These are phyloP conservation scores for Sporothrix mexicana DNA, from an alignment of 2,329 filamentous ascomycete species.

Conservation along the genomic window DNA sequence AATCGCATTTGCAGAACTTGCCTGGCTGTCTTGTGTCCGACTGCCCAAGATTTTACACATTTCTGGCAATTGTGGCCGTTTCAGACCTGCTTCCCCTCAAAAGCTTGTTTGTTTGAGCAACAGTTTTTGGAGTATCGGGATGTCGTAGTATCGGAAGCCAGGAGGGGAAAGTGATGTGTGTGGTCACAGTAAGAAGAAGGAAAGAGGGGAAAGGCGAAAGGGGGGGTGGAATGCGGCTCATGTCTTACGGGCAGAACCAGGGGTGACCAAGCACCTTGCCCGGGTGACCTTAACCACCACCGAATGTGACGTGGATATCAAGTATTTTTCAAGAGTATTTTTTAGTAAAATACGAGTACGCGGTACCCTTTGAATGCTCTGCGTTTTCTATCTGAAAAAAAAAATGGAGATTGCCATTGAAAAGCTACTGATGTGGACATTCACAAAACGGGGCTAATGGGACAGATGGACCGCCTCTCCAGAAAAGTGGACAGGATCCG, in stretches of 20 bases:
- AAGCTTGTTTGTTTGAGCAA: neutral
- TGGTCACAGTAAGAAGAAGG: neutral
- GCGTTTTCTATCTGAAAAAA: neutral
- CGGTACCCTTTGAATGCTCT: no score
- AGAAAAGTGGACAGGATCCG: neutral
- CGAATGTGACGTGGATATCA: neutral
- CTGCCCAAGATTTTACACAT: neutral
- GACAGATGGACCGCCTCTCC: neutral
- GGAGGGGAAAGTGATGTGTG: neutral
- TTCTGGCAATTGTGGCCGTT: neutral
- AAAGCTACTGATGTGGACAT: neutral
- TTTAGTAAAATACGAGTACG: neutral
- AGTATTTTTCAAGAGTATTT: neutral
- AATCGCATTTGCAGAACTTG: neutral
- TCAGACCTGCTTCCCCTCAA: neutral
- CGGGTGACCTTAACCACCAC: slow-evolving; percentile 24
- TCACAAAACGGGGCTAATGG: neutral
- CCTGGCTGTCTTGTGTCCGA: neutral
- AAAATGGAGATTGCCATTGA: neutral
- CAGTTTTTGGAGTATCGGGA: slow-evolving; percentile 3
- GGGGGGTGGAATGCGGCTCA: neutral
- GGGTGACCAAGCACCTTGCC: neutral
- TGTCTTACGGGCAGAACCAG: neutral
- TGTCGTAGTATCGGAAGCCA: slow-evolving; percentile 20
- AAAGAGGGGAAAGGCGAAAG: neutral